phyloP scores from a whole-genome alignment of 23 red algal species.

The Pyropia haitanensis region DNA sequence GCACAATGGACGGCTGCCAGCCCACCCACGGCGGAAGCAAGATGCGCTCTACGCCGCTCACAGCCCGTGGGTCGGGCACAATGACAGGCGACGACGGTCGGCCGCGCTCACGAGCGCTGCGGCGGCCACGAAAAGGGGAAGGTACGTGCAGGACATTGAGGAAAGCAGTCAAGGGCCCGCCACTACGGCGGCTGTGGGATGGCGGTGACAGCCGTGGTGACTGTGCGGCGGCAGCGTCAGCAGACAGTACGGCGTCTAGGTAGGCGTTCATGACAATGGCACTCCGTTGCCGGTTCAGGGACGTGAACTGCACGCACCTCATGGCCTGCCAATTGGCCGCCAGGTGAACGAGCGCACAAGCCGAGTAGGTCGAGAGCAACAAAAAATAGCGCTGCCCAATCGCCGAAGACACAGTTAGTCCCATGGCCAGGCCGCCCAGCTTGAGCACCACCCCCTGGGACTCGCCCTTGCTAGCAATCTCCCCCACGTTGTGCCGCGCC shows the following conservation, averaged over 20 bases:
- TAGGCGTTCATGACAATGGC: conserved; percentile 68
- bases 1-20: conserved; percentile 56
- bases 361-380: conserved; percentile 62
- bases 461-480: conserved; percentile 97
- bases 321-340: conserved; percentile 85
- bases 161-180: neutral
- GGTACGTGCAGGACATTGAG: too few relatives aligned
- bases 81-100: neutral
- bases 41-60: conserved; percentile 59
- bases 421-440: conserved; percentile 80
- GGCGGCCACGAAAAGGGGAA: too few relatives aligned
- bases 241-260: conserved; percentile 4
- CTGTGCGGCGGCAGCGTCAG: neutral
- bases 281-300: conserved; percentile 90
- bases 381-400: conserved; percentile 86
- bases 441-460: conserved; percentile 92
- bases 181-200: neutral
- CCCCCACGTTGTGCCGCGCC: conserved; percentile 79
- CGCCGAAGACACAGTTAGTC: conserved; percentile 51
- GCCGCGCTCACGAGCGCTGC: too few relatives aligned
- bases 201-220: neutral
- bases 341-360: conserved; percentile 64
- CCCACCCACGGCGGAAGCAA: conserved; percentile 77
- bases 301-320: conserved; percentile 87
- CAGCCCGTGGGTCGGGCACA: conserved; percentile 69